phyloP scores from a whole-genome alignment of 2,329 filamentous ascomycete species.

The Phoma herbarum region DNA sequence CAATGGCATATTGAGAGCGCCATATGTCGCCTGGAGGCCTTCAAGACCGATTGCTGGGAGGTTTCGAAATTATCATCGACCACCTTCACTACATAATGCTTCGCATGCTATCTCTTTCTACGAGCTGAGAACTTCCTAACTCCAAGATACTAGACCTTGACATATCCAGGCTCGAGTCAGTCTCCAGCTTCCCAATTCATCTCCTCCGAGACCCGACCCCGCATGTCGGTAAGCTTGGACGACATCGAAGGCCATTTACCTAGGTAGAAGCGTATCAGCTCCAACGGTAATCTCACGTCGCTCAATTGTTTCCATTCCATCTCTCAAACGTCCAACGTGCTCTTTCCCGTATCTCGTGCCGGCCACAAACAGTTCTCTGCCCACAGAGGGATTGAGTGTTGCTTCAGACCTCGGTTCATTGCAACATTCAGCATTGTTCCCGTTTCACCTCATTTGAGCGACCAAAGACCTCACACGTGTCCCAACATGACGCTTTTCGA shows the following conservation, averaged over 20 bases:
- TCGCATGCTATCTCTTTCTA: background rate
- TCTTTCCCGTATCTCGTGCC: background rate
- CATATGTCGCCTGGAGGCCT: background rate
- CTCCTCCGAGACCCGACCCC: conserved; percentile 26
- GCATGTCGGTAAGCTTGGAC: conserved; percentile 25
- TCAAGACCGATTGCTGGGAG: background rate
- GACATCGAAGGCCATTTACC: conserved; percentile 2
- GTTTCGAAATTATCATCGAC: background rate
- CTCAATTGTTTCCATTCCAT: background rate
- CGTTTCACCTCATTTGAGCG: background rate
- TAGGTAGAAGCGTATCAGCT: conserved; percentile 2
- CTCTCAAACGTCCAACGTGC: background rate
- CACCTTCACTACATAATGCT: background rate
- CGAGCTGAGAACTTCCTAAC: background rate
- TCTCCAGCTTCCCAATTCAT: background rate
- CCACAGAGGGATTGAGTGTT: background rate
- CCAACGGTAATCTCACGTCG: background rate
- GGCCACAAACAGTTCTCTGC: background rate
- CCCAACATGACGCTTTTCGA: conserved; percentile 39
- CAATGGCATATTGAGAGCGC: too few relatives aligned
- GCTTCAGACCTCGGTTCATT: conserved; percentile 14
- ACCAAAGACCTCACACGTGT: background rate
- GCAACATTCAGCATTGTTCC: background rate
- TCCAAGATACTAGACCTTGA: background rate
- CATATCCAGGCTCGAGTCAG: conserved; percentile 4